These are phyloP conservation scores for Pseudogymnoascus verrucosus DNA, from an alignment of 2,329 filamentous ascomycete genomes.

Conservation along the genomic window DNA sequence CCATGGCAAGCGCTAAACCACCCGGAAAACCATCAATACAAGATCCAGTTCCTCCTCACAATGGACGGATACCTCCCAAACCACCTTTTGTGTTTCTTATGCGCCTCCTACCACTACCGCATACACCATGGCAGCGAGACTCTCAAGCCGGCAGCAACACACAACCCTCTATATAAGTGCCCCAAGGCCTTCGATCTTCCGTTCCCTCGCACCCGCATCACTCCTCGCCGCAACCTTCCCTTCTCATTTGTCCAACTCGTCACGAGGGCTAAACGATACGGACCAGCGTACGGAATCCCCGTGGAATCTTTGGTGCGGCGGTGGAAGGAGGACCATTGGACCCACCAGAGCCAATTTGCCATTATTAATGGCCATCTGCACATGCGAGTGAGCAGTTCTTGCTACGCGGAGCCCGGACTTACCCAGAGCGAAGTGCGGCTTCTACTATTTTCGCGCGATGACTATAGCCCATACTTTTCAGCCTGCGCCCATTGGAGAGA, in stretches of 20 bases:
- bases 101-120: constrained; percentile 46
- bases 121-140: constrained; percentile 44
- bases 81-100: constrained; percentile 52
- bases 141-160: constrained; percentile 42
- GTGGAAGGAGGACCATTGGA: constrained; percentile 45
- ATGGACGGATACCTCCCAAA: constrained; percentile 44
- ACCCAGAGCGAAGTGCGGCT: constrained; percentile 44
- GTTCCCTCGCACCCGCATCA: constrained; percentile 42
- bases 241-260: constrained; percentile 53
- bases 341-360: constrained; percentile 45
- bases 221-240: constrained; percentile 45
- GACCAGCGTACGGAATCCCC: constrained; percentile 39
- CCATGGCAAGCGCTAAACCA: constrained; percentile 33
- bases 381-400: constrained; percentile 48
- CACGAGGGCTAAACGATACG: constrained; percentile 40
- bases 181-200: constrained; percentile 40
- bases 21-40: constrained; percentile 37
- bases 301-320: constrained; percentile 40
- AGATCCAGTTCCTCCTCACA: constrained; percentile 41
- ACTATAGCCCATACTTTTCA: constrained; percentile 55
- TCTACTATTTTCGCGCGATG: constrained; percentile 50
- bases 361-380: constrained; percentile 46
- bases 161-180: constrained; percentile 50
- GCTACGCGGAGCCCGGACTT: constrained; percentile 43
- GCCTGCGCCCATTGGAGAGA: constrained; percentile 56